Evolutionary conservation across 1,139 yeast genomes (phyloP).

Genomic region (Candida sp.): DNA sequence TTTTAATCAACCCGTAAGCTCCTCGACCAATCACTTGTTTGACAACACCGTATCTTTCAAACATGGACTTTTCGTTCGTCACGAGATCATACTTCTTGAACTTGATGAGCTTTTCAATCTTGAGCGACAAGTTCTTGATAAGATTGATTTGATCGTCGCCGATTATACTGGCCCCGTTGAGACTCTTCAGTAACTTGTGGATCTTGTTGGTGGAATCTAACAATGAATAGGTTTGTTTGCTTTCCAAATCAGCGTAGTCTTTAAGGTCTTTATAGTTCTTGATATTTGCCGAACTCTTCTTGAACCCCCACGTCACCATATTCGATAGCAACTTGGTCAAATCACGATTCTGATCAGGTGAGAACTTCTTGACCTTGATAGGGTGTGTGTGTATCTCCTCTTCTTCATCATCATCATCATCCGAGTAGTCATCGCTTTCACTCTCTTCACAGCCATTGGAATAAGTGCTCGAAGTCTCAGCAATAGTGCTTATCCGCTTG

Average conservation of each 20-base stretch:
- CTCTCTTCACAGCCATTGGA: slow-evolving; percentile 11
- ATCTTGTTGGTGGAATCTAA: slow-evolving; percentile 27
- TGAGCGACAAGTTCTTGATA: slow-evolving; percentile 51
- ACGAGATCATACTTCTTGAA: slow-evolving; percentile 21
- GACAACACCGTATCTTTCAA: slow-evolving; percentile 77
- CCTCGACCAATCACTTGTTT: slow-evolving; percentile 86
- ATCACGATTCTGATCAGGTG: slow-evolving; percentile 13
- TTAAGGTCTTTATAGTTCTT: slow-evolving; percentile 14
- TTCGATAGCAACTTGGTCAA: slow-evolving; percentile 28
- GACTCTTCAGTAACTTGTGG: slow-evolving; percentile 24
- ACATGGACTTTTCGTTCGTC: slow-evolving; percentile 29
- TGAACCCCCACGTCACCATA: slow-evolving; percentile 40
- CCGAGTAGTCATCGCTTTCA: slow-evolving; percentile 22
- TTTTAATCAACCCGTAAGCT: slow-evolving; percentile 83
- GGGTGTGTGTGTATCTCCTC: slow-evolving; percentile 28
- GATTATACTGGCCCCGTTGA: slow-evolving; percentile 51
- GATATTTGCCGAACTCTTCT: slow-evolving; percentile 8
- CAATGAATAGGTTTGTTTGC: slow-evolving; percentile 31
- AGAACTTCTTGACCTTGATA: slow-evolving; percentile 21
- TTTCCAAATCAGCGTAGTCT: slow-evolving; percentile 35
- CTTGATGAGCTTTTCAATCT: slow-evolving; percentile 33
- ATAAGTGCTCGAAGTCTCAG: slow-evolving; percentile 15
- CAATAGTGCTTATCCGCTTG: slow-evolving; percentile 27
- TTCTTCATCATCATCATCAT: slow-evolving; percentile 27
- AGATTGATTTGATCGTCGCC: slow-evolving; percentile 57